These are phyloP conservation scores for Edaphochlamys debaryana DNA, from an alignment of 139 green algal species.

Conservation along the genomic window DNA sequence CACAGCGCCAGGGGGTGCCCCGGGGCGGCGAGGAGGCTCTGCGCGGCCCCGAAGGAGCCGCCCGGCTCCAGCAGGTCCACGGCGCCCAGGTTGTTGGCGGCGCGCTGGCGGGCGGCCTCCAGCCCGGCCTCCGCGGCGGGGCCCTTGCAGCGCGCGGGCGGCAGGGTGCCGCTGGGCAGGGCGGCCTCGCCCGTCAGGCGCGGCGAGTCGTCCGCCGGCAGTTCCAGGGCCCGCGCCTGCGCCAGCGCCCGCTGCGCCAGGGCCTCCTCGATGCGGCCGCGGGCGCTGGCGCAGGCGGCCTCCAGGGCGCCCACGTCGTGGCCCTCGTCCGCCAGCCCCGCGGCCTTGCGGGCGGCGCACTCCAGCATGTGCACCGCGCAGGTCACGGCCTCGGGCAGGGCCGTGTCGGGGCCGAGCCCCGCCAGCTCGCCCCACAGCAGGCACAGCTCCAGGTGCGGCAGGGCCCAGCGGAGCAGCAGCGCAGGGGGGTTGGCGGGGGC, in stretches of 20 bases:
- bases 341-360: conserved; percentile 32
- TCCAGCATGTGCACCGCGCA: conserved; percentile 51
- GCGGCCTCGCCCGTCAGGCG: neutral
- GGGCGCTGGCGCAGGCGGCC: conserved; percentile 1
- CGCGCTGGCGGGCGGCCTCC: conserved; percentile 13
- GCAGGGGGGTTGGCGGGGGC: neutral
- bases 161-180: conserved; percentile 22
- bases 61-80: conserved; percentile 17
- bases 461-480: neutral
- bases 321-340: conserved; percentile 40
- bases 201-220: neutral
- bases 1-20: conserved; percentile 47
- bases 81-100: conserved; percentile 41
- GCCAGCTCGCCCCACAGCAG: conserved; percentile 40
- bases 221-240: neutral
- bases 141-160: neutral
- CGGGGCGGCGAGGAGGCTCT: too few relatives aligned
- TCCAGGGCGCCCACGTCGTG: conserved; percentile 39
- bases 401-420: neutral
- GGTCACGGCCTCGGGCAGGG: conserved; percentile 11
- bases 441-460: conserved; percentile 56
- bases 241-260: conserved; percentile 17
- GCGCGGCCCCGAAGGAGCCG: neutral
- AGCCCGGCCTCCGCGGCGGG: neutral
- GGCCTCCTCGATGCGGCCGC: neutral